These are phyloP conservation scores for Didymella segeticola DNA, from an alignment of 2,329 filamentous ascomycete genomes.

Conservation along the genomic window DNA sequence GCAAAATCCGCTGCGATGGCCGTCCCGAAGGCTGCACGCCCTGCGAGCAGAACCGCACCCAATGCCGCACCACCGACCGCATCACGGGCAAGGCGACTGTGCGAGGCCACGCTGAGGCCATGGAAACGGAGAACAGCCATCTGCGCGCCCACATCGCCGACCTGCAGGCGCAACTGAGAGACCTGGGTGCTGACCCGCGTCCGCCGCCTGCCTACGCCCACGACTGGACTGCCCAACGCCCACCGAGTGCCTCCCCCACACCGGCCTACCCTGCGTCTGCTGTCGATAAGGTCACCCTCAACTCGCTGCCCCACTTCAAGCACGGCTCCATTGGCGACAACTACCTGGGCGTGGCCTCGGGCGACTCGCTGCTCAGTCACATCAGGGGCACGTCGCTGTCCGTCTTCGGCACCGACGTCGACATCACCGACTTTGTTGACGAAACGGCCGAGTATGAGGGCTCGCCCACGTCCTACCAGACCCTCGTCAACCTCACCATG, in stretches of 20 bases:
- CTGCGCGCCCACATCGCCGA: conserved; percentile 72
- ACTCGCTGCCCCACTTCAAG: conserved; percentile 55
- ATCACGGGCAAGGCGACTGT: conserved; percentile 82
- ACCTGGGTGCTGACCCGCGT: conserved; percentile 67
- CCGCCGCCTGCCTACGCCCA: conserved; percentile 50
- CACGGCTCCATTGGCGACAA: conserved; percentile 62
- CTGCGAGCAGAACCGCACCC: conserved; percentile 75
- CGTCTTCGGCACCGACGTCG: conserved; percentile 79
- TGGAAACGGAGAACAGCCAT: conserved; percentile 74
- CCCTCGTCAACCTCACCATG: conserved; percentile 71
- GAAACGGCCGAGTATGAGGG: conserved; percentile 66
- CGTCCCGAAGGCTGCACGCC: conserved; percentile 81
- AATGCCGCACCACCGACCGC: conserved; percentile 85
- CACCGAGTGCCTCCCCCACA: conserved; percentile 34
- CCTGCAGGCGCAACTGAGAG: conserved; percentile 70
- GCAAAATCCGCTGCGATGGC: conserved; percentile 88
- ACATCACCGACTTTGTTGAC: conserved; percentile 75
- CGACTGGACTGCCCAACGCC: conserved; percentile 34
- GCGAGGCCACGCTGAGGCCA: conserved; percentile 77
- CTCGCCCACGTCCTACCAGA: conserved; percentile 70
- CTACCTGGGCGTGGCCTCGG: conserved; percentile 70
- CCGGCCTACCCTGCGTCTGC: conserved; percentile 35
- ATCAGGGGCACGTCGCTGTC: conserved; percentile 79
- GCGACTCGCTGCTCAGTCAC: conserved; percentile 71
- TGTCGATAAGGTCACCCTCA: conserved; percentile 25